A percentile compares a stretch with the other conserved stretches of the same genome.
These are phyloP conservation scores for Diaporthe australafricana DNA, from an alignment of 2,329 filamentous ascomycete genomes.

Conservation along the genomic window DNA sequence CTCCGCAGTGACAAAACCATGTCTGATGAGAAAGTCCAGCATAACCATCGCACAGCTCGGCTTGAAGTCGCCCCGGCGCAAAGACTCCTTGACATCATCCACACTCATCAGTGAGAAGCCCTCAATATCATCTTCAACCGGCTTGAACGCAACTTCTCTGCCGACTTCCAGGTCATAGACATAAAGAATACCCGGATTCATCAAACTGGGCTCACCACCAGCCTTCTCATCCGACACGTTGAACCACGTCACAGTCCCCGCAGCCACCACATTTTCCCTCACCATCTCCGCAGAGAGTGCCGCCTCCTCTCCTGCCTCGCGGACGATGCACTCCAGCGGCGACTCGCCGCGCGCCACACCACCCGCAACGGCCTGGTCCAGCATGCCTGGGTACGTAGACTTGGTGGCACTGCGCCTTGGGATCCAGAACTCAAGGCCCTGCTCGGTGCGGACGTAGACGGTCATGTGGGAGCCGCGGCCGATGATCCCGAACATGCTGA, in stretches of 20 bases:
- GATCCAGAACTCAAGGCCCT: conserved; percentile 74
- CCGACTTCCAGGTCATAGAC: conserved; percentile 81
- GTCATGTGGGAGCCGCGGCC: conserved; percentile 77
- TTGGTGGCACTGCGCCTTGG: conserved; percentile 74
- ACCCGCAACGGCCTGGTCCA: conserved; percentile 85
- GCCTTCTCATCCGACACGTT: conserved; percentile 24
- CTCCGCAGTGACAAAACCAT: conserved; percentile 78
- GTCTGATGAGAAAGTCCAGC: conserved; percentile 84
- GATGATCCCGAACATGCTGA: conserved; percentile 74
- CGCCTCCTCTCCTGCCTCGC: conserved; percentile 81
- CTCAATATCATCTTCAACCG: conserved; percentile 82
- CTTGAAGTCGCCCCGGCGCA: conserved; percentile 81
- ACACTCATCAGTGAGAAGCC: conserved; percentile 77
- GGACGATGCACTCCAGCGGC: conserved; percentile 75
- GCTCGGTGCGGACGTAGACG: conserved; percentile 58
- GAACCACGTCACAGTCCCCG: conserved; percentile 47
- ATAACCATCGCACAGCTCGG: conserved; percentile 83
- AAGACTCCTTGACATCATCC: conserved; percentile 66
- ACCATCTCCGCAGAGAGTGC: conserved; percentile 48
- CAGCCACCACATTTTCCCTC: conserved; percentile 40
- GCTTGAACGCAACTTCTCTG: conserved; percentile 68
- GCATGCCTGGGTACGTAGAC: conserved; percentile 78
- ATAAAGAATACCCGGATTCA: conserved; percentile 61
- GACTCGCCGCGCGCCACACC: conserved; percentile 76
- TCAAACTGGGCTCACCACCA: conserved; percentile 17